Base-by-base conservation (phyloP, 495 filamentous ascomycete species). In the Penicillium dipodomyicola region DNA sequence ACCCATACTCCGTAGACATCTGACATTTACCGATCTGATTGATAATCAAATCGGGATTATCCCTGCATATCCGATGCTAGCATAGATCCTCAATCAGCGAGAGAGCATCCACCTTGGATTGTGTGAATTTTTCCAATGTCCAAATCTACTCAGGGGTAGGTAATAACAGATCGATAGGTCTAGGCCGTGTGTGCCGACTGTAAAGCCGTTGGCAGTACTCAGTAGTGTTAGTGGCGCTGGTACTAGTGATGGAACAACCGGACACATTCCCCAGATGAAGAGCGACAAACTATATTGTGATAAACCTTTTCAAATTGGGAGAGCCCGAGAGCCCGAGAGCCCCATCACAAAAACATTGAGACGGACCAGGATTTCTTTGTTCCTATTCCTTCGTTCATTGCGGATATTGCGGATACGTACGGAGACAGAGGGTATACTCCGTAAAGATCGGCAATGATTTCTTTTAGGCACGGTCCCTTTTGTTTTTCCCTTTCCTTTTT, bases 251-350 rank as follows among this genome's bases (percentile, higher is more conserved):
- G 29, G 22, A 29, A 29, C 1, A 29, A 6, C 23, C 2, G n/a
- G 27, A 3, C 27, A 48, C 17, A 17, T 12, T 49, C 19, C 40
- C 49, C 22, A 5, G 20, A 29, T 52, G 22, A 40, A 41, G 37
- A 41, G 25, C 17, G 22, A 25, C 37, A 15, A 30, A n/a, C 43
- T 39, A 8, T n/a, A 52, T 52, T 52, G 37, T 41, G 49, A 52
- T 52, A 30, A 39, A 7, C 49, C 23, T 41, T 15, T 42, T 10
- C 17, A 52, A 52, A 52, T 52, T 52, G 37, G 22, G 30, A 32
- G 49, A 25, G 23, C 23, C 23, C 23, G 30, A 32, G 49, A 25
- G 23, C 23, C 23, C 23, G 23, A 25, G 23, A 25, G 3, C 22
- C 32, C 20, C 33, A 25, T 25, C 6, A 51, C 48, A 40, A 39